phyloP scores from a whole-genome alignment of 768 basidiomycete species.

The Coprinopsis cinerea region DNA sequence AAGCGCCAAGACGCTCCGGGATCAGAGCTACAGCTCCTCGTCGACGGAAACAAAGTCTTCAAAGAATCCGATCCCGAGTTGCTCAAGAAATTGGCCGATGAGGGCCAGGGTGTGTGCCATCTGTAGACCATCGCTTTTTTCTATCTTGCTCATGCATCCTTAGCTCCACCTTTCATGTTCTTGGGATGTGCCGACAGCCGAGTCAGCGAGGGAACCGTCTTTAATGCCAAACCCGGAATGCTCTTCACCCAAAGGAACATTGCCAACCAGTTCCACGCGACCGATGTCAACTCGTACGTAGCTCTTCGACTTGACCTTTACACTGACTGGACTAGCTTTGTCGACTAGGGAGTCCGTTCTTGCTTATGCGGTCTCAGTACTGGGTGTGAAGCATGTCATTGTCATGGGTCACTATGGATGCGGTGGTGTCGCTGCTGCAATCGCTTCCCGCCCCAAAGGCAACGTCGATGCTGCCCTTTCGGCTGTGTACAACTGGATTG shows the following conservation, averaged over 20 bases:
- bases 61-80: constrained; percentile 22
- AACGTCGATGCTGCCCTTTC: constrained; percentile 22
- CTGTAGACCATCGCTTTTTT: constrained; percentile 7
- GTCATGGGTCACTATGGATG: constrained; percentile 42
- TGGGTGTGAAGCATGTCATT: constrained; percentile 34
- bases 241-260: constrained; percentile 35
- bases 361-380: constrained; percentile 31
- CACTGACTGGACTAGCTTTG: background rate
- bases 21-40: constrained; percentile 22
- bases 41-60: constrained; percentile 29
- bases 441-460: constrained; percentile 19
- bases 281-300: constrained; percentile 30
- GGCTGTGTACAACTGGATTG: constrained; percentile 35
- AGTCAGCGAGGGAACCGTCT: constrained; percentile 32
- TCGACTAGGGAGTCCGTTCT: constrained; percentile 26
- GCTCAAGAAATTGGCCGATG: constrained; percentile 23
- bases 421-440: constrained; percentile 35
- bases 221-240: constrained; percentile 32
- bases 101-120: constrained; percentile 31
- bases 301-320: background rate
- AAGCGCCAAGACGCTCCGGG: constrained; percentile 7
- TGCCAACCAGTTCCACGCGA: constrained; percentile 33
- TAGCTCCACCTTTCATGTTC: constrained; percentile 31
- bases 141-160: background rate
- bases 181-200: constrained; percentile 36